phyloP scores from a whole-genome alignment of 176 grass and related monocot genomes.

The Thalia dealbata region DNA sequence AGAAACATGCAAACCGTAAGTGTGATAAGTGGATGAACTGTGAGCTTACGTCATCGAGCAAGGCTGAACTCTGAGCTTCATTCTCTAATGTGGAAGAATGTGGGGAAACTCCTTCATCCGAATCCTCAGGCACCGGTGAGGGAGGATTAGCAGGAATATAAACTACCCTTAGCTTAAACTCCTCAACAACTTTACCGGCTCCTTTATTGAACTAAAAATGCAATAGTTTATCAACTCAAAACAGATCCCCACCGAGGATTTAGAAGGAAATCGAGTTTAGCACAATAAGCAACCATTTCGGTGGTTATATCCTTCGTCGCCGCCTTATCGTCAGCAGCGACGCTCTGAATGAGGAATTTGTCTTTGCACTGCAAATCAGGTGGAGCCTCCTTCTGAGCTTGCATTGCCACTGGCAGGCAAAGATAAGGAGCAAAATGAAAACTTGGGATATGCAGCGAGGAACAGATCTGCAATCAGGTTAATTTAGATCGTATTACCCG shows the following conservation, averaged over 20 bases:
- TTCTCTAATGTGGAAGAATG: slow-evolving; percentile 39
- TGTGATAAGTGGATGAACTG: not conserved
- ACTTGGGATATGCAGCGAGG: not conserved
- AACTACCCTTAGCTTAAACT: slow-evolving; percentile 74
- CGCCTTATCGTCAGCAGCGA: slow-evolving; percentile 25
- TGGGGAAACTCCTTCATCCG: slow-evolving; percentile 51
- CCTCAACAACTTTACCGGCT: slow-evolving; percentile 59
- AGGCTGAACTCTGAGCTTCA: slow-evolving; percentile 36
- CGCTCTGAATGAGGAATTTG: slow-evolving; percentile 84
- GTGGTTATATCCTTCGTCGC: slow-evolving; percentile 43
- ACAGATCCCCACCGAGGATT: slow-evolving; percentile 19
- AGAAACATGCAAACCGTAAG: slow-evolving; percentile 11
- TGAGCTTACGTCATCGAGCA: slow-evolving; percentile 24
- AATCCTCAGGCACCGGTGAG: slow-evolving; percentile 83
- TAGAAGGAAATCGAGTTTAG: not conserved
- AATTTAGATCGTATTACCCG: slow-evolving; percentile 32
- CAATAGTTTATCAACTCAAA: slow-evolving; percentile 1
- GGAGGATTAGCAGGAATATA: slow-evolving; percentile 92
- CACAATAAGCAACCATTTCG: slow-evolving; percentile 40
- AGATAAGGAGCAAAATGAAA: not conserved
- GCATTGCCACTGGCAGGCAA: slow-evolving; percentile 49
- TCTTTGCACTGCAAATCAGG: slow-evolving; percentile 81
- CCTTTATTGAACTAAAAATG: slow-evolving; percentile 64
- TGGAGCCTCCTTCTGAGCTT: slow-evolving; percentile 66
- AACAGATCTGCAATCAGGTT: not conserved